phyloP scores from a whole-genome alignment of 805 yeast species.

The Candida berthetii region DNA sequence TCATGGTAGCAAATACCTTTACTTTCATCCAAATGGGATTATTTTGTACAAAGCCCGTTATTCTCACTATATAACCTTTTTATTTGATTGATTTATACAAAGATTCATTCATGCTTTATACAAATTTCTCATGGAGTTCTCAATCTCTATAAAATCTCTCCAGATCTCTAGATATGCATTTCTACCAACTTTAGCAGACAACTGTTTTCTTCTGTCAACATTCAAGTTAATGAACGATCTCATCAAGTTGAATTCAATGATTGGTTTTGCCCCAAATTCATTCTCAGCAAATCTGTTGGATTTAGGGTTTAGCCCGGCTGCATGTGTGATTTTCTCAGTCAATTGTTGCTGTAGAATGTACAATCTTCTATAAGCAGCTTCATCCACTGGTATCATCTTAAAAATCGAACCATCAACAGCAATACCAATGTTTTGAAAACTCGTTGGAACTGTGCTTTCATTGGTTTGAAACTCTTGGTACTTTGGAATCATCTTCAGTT shows the following conservation, averaged over 20 bases:
- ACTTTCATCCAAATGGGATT: too few species aligned
- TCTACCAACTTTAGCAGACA: conserved; percentile 54
- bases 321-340: conserved; percentile 66
- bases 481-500: conserved; percentile 38
- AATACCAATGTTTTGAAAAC: conserved; percentile 63
- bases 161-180: conserved; percentile 55
- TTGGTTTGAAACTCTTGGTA: conserved; percentile 23
- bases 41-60: too few species aligned
- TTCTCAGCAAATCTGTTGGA: conserved; percentile 26
- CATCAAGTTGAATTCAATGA: conserved; percentile 58
- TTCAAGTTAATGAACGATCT: conserved; percentile 46
- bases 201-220: conserved; percentile 46
- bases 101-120: background rate
- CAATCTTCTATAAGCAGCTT: conserved; percentile 70
- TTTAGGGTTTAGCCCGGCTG: conserved; percentile 77
- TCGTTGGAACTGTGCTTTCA: conserved; percentile 10
- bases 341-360: conserved; percentile 86
- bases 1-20: too few species aligned
- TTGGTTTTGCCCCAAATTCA: conserved; percentile 47
- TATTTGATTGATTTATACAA: background rate
- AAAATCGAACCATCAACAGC: conserved; percentile 77
- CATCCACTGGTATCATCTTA: conserved; percentile 68
- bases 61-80: too few species aligned
- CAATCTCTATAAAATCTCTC: conserved; percentile 58
- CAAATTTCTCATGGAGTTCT: conserved; percentile 28